Percentiles rank a stretch among this genome's conserved stretches.
phyloP scores from a whole-genome alignment of 208 protist genomes.

The Phytomonas francai region DNA sequence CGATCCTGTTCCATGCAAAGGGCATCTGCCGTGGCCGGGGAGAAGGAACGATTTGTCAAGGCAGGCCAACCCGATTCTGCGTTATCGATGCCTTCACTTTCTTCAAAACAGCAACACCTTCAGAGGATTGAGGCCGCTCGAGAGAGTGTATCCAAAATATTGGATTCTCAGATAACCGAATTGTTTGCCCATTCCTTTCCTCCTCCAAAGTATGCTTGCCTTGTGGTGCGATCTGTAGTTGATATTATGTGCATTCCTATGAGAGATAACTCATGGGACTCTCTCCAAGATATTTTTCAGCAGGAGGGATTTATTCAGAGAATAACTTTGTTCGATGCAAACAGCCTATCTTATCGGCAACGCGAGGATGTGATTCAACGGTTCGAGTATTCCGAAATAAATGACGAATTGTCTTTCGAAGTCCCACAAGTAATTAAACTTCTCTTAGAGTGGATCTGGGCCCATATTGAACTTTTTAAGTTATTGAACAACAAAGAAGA shows the following conservation, averaged over 20 bases:
- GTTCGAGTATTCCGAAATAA: conserved; percentile 15
- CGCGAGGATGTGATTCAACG: conserved; percentile 18
- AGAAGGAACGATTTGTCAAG: neutral
- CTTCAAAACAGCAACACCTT: conserved; percentile 3
- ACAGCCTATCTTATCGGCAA: conserved; percentile 13
- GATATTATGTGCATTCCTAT: conserved; percentile 25
- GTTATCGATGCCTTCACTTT: conserved; percentile 1
- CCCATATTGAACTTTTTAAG: conserved; percentile 20
- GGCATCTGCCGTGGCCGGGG: neutral
- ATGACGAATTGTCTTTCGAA: conserved; percentile 17
- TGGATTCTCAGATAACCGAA: conserved; percentile 24
- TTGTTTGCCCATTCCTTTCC: conserved; percentile 19
- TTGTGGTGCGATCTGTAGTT: conserved; percentile 28
- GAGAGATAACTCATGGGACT: conserved; percentile 12
- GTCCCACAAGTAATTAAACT: conserved; percentile 22
- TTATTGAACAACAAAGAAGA: neutral
- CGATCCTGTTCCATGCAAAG: neutral
- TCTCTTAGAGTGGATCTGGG: conserved; percentile 29
- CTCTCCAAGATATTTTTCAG: conserved; percentile 17
- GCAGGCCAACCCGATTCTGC: neutral
- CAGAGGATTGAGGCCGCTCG: conserved; percentile 18
- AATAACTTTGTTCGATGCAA: conserved; percentile 31
- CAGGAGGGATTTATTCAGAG: conserved; percentile 23
- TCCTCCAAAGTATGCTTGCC: conserved; percentile 16
- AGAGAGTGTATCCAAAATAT: conserved; percentile 21